These are phyloP conservation scores for Teratosphaeria gauchensis DNA, from an alignment of 2,329 filamentous ascomycete species.

Conservation along the genomic window DNA sequence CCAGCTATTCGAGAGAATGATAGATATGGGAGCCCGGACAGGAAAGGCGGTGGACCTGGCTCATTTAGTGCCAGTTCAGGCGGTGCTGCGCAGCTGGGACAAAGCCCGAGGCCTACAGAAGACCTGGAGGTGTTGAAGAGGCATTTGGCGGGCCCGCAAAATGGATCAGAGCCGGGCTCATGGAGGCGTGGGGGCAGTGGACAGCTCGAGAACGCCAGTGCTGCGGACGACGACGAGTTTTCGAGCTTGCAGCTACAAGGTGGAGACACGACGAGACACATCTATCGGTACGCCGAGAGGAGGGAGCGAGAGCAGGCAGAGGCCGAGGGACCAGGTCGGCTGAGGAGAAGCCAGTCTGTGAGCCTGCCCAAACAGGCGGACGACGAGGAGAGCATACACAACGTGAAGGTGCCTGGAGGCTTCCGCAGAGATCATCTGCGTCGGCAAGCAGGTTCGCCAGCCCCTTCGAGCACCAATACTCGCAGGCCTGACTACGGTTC, in stretches of 20 bases:
- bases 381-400: constrained; percentile 66
- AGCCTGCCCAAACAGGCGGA: constrained; percentile 66
- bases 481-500: constrained; percentile 24
- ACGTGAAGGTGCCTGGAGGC: constrained; percentile 86
- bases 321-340: constrained; percentile 48
- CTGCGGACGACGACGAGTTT: constrained; percentile 66
- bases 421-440: constrained; percentile 86
- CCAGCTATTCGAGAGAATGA: constrained; percentile 29
- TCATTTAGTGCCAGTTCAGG: constrained; percentile 66
- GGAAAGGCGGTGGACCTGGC: constrained; percentile 65
- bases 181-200: constrained; percentile 14
- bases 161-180: constrained; percentile 25
- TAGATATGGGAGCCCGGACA: constrained; percentile 29
- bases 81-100: constrained; percentile 28
- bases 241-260: constrained; percentile 88
- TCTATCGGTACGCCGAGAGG: constrained; percentile 95
- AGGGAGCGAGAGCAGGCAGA: constrained; percentile 73
- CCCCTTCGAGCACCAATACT: constrained; percentile 25
- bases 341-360: constrained; percentile 82
- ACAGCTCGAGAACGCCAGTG: constrained; percentile 19
- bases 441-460: constrained; percentile 53
- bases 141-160: constrained; percentile 63
- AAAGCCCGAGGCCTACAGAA: constrained; percentile 57
- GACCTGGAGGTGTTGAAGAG: constrained; percentile 85
- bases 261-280: constrained; percentile 85